Percentiles rank a stretch among this genome's conserved stretches.
phyloP scores from a whole-genome alignment of 176 grass and related monocot genomes.

The Aegilops umbellulata region DNA sequence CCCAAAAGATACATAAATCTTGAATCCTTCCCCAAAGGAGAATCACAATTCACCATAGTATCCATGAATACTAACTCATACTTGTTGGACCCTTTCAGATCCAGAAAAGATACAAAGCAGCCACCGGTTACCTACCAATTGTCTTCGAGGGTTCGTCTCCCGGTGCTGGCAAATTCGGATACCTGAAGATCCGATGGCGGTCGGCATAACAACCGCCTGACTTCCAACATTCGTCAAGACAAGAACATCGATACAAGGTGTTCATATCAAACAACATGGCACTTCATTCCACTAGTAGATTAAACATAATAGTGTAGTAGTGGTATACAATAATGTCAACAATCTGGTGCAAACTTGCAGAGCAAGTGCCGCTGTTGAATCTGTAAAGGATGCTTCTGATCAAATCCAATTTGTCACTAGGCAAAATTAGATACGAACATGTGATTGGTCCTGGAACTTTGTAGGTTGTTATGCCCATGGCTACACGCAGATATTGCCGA shows the following conservation, averaged over 20 bases:
- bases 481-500: not conserved
- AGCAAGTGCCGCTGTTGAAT: not conserved
- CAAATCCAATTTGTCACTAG: not conserved
- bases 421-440: not conserved
- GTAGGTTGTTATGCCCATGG: not conserved
- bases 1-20: not conserved
- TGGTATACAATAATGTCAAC: not conserved
- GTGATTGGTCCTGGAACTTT: not conserved
- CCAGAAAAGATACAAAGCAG: slow-evolving; percentile 86
- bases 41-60: not conserved
- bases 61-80: not conserved
- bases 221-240: not conserved
- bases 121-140: slow-evolving; percentile 76
- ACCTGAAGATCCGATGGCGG: slow-evolving; percentile 64
- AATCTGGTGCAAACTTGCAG: not conserved
- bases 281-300: not conserved
- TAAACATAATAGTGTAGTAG: not conserved
- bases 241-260: not conserved
- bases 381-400: not conserved
- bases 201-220: not conserved
- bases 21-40: not conserved
- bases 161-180: slow-evolving; percentile 79
- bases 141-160: slow-evolving; percentile 90
- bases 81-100: slow-evolving; percentile 53
- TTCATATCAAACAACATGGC: not conserved